phyloP scores from a whole-genome alignment of 805 yeast genomes.

The Yarrowia sp. region DNA sequence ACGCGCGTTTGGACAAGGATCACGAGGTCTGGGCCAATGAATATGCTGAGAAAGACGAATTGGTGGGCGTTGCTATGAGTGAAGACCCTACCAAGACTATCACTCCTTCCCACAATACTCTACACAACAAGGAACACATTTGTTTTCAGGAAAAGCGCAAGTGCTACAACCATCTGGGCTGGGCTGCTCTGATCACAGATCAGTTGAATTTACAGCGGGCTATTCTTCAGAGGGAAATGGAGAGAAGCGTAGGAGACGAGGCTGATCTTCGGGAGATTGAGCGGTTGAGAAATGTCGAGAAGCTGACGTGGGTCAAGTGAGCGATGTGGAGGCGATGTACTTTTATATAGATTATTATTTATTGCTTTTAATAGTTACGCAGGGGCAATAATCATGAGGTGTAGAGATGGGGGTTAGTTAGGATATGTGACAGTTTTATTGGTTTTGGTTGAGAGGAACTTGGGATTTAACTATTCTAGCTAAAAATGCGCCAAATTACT shows the following conservation, averaged over 20 bases:
- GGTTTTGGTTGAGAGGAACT: no score
- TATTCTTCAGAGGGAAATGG: neutral
- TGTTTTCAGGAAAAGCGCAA: slow-evolving; percentile 18
- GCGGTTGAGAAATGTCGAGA: neutral
- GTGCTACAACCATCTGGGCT: slow-evolving; percentile 16
- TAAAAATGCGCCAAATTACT: no score
- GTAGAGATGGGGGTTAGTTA: no score
- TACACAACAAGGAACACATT: slow-evolving; percentile 8
- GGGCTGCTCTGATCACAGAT: slow-evolving; percentile 10
- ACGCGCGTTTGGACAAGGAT: neutral
- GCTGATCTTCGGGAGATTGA: slow-evolving; percentile 4
- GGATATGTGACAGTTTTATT: no score
- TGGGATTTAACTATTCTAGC: no score
- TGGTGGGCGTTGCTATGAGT: neutral
- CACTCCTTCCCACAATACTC: neutral
- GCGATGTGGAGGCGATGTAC: neutral
- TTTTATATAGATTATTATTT: neutral
- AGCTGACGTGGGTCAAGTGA: neutral
- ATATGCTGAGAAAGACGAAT: neutral
- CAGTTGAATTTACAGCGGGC: neutral
- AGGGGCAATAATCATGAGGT: no score
- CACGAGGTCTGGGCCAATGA: neutral
- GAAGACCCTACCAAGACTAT: neutral
- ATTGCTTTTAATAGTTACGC: neutral
- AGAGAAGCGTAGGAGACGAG: neutral